Evolutionary conservation across 768 basidiomycete species (phyloP).

Genomic region (Podaxis sp.): DNA sequence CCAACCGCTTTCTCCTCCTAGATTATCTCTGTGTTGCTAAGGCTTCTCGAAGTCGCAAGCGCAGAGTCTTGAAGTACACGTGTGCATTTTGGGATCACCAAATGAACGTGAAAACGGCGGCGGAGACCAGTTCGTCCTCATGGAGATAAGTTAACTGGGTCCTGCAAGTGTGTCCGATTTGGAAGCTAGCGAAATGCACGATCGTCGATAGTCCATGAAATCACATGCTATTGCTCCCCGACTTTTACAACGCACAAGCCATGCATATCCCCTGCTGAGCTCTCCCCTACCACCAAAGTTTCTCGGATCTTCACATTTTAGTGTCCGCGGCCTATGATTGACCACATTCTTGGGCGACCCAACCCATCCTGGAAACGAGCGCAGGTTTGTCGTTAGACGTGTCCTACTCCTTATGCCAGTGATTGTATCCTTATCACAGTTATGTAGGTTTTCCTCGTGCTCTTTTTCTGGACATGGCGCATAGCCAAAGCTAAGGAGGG

Average conservation of each 20-base stretch:
- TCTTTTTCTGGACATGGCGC: constrained; percentile 89
- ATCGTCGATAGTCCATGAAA: neutral
- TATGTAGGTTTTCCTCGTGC: constrained; percentile 80
- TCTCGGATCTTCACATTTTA: neutral
- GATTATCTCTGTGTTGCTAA: neutral
- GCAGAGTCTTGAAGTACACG: neutral
- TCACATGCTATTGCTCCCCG: constrained; percentile 4
- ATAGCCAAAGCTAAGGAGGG: constrained; percentile 63
- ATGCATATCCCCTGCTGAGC: no score
- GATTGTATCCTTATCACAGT: constrained; percentile 6
- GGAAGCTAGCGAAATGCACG: neutral
- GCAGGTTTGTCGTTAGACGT: constrained; percentile 48
- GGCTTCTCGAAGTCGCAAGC: neutral
- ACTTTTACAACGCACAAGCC: neutral
- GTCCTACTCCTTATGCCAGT: neutral
- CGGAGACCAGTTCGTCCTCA: neutral
- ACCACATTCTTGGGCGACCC: constrained; percentile 87
- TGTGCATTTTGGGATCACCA: neutral
- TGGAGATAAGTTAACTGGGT: neutral
- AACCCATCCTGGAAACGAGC: constrained; percentile 87
- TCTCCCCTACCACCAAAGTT: neutral
- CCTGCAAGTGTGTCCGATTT: neutral
- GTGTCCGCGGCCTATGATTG: constrained; percentile 64
- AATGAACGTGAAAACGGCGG: neutral
- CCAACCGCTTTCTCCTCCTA: neutral